Evolutionary conservation across 2,329 filamentous ascomycete species (phyloP), one percentile per base, ranked within the genome.

Genomic region (Nemania abortiva): DNA sequence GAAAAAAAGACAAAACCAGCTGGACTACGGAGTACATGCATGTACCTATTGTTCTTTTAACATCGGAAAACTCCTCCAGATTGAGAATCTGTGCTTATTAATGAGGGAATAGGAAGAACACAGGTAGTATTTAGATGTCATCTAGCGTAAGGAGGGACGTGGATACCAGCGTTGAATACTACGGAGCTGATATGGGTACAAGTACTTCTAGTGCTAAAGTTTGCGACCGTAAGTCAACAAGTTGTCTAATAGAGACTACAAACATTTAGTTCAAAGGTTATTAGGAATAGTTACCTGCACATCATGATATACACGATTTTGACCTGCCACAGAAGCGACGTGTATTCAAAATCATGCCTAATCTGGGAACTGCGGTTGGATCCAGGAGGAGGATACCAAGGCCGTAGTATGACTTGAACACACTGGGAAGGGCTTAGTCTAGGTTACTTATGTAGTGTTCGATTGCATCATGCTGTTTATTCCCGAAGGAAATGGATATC

Each of bases 381-480:
- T 42, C 39, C 15, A 42, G 15, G 39, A 42, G 39, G 10, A 42
- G 39, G 18, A 42, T 42, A 42, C 39, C 39, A 42, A 42, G 39
- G 39, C 15, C 39, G 11, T 42, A 42, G 39, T 42, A 42, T 15
- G 9, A 15, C 39, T 42, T 18, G 39, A 42, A 42, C 15, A 42
- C 13, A 37, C 34, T 24, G 24, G 18, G 18, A 22, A 24, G 31
- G 45, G 20, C 24, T n/a, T 60, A 24, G 42, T 50, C 45, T 34
- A 20, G 13, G 5, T 27, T 27, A 27, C 24, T 15, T 42, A 42
- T 42, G 13, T 42, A 42, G 34, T 37, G 34, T 37, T 37, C 39
- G 39, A 42, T 42, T 50, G n/a, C 47, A 50, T 29, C 11, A 60
- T 47, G 11, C 47, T n/a, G 50, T 27, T 60, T 61, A 61, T 61